Evolutionary conservation across 2,329 filamentous ascomycete genomes (phyloP), one percentile per base, ranked within the genome.

Genomic region (Chaetomiaceae sp.): DNA sequence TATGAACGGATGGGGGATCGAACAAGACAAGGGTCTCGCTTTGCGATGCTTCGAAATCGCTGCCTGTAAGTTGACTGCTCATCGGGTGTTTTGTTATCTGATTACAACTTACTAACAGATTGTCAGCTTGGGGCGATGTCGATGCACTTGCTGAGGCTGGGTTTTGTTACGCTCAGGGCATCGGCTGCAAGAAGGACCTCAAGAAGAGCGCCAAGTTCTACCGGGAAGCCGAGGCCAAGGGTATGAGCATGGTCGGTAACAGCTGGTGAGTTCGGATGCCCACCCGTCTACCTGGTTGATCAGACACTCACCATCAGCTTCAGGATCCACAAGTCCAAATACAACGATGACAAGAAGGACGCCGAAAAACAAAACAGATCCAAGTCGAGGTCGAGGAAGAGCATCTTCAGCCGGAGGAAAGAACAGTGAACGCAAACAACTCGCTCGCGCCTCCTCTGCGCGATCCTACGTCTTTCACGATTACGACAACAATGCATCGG

Each of bases 311-410:
- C 48, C 27, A 14, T 12, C 6, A 2, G 8, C 15, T 2, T 14
- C 9, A 95, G 89, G 90, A 97, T 97, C 58, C 90, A 96, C 73
- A 97, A 97, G 66, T 71, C 88, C 47, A 97, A 97, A 63, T 97
- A 97, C 64, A 80, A 84, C 50, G 86, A 88, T 20, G 79, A 84
- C 30, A 72, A 66, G 42, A 61, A 66, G 26, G 63, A 61, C 54
- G 72, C 71, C 24, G 75, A 74, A 39, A 86, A 84, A 65, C 87
- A 86, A 62, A 60, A 73, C 33, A 78, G 84, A 50, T 86, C 84
- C 67, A 91, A 90, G 68, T 88, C 85, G 22, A 81, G 83, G 52
- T 81, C 84, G 39, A 75, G 86, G 56, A 80, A 78, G 30, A 54
- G 50, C 51, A 83, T 91, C 58, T 91, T 91, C 65, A 76, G 82